phyloP scores from a whole-genome alignment of 2,329 filamentous ascomycete genomes.

The Reticulascus tulasneorum region DNA sequence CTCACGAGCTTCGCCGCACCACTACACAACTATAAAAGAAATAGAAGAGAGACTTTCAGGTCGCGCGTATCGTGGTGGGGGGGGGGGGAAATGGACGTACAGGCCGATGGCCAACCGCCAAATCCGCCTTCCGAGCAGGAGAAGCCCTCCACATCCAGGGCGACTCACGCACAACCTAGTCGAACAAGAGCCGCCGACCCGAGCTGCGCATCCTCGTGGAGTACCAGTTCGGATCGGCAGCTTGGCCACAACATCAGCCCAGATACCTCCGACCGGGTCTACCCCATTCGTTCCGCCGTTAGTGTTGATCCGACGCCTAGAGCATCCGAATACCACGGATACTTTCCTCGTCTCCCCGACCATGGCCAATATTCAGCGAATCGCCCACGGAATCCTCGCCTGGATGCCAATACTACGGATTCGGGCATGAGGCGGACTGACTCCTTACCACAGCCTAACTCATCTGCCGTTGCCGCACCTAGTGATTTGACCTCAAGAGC shows the following conservation, averaged over 20 bases:
- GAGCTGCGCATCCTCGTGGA: conserved; percentile 35
- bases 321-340: conserved; percentile 35
- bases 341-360: conserved; percentile 29
- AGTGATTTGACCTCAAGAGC: conserved; percentile 15
- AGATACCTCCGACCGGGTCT: conserved; percentile 58
- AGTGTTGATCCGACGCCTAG: conserved; percentile 57
- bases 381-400: conserved; percentile 23
- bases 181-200: conserved; percentile 9
- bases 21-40: no score
- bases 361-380: conserved; percentile 25
- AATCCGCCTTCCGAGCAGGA: no score
- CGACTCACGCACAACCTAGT: conserved; percentile 2
- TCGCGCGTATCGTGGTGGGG: no score
- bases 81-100: no score
- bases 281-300: conserved; percentile 77
- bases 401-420: conserved; percentile 24
- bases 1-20: no score
- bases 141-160: background rate
- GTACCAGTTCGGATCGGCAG: conserved; percentile 37
- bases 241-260: conserved; percentile 24
- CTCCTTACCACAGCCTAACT: conserved; percentile 1
- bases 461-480: conserved; percentile 11
- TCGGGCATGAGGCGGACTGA: conserved; percentile 6
- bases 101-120: no score
- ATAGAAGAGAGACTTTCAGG: no score